A percentile compares a stretch with the other conserved stretches of the same genome.
Conservation (phyloP, 2,329 filamentous ascomycete genomes). For the Diplocarpon mali region DNA sequence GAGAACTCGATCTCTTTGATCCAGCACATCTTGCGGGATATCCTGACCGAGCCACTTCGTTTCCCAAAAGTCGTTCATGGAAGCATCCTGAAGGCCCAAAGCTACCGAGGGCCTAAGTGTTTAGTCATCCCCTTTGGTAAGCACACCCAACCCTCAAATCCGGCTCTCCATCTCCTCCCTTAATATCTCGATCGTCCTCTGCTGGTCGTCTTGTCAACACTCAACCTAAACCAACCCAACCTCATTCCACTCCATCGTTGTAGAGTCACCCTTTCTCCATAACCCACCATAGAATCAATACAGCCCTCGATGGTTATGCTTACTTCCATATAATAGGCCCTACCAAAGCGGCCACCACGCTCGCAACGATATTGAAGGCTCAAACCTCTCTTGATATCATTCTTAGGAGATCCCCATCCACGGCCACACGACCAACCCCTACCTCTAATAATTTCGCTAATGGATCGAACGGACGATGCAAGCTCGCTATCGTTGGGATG, state of each 20-base stretch:
- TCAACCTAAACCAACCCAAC: too few relatives aligned
- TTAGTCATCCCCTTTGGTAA: slow-evolving; percentile 38
- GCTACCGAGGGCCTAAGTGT: slow-evolving; percentile 31
- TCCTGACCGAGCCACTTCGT: slow-evolving; percentile 38
- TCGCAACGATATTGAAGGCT: slow-evolving; percentile 15
- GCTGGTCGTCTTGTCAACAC: too few relatives aligned
- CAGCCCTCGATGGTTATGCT: background rate
- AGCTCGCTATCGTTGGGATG: slow-evolving; percentile 67
- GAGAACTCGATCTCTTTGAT: slow-evolving; percentile 11
- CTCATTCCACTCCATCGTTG: too few relatives aligned
- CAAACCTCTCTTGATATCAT: slow-evolving; percentile 12
- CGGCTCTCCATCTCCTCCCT: background rate
- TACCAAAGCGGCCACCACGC: slow-evolving; percentile 13
- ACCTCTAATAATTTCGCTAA: slow-evolving; percentile 33
- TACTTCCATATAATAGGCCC: slow-evolving; percentile 15
- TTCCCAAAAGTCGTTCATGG: slow-evolving; percentile 39
- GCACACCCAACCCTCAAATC: background rate
- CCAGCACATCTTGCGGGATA: slow-evolving; percentile 31
- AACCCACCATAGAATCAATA: too few relatives aligned
- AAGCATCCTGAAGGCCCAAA: slow-evolving; percentile 33
- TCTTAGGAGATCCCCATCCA: slow-evolving; percentile 1
- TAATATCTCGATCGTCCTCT: background rate
- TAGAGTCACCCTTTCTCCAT: too few relatives aligned
- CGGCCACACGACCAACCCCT: background rate
- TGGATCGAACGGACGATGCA: slow-evolving; percentile 15